Percentiles rank a stretch among this genome's conserved stretches.
phyloP scores from a whole-genome alignment of 2,329 filamentous ascomycete genomes.

The Pseudogymnoascus sp. region DNA sequence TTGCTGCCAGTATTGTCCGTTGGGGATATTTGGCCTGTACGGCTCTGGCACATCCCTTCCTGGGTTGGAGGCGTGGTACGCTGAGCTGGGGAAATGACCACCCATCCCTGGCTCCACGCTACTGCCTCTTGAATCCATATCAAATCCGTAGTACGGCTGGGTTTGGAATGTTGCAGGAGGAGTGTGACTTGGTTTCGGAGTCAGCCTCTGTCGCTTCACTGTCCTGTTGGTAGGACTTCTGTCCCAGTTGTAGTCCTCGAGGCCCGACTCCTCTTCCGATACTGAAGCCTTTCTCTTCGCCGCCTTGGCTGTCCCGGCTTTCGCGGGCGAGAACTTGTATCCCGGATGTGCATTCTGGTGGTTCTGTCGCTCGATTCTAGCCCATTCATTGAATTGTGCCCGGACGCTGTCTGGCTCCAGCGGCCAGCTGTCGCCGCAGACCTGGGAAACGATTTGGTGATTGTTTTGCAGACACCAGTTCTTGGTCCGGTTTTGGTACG shows the following conservation, averaged over 20 bases:
- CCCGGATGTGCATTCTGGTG: constrained; percentile 78
- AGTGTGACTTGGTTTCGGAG: constrained; percentile 17
- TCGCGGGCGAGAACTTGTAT: constrained; percentile 91
- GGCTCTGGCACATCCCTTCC: constrained; percentile 40
- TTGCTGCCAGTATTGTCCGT: constrained; percentile 44
- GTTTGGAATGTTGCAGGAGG: constrained; percentile 19
- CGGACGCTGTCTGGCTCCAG: constrained; percentile 68
- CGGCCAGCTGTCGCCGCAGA: constrained; percentile 83
- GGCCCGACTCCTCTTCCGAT: constrained; percentile 36
- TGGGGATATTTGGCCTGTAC: constrained; percentile 34
- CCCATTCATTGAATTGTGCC: constrained; percentile 69
- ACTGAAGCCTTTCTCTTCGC: constrained; percentile 41
- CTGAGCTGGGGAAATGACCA: constrained; percentile 35
- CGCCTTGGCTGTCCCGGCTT: constrained; percentile 41
- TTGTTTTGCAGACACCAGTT: constrained; percentile 77
- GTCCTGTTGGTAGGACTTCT: constrained; percentile 17
- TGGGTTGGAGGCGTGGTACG: constrained; percentile 46
- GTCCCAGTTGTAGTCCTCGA: constrained; percentile 41
- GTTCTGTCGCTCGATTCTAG: constrained; percentile 73
- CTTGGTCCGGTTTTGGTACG: constrained; percentile 82
- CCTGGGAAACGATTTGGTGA: constrained; percentile 82
- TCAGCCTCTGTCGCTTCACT: constrained; percentile 16
- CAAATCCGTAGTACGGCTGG: neutral
- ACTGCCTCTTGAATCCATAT: constrained; percentile 25
- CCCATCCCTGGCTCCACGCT: constrained; percentile 23